Percentiles rank a stretch among this genome's conserved stretches.
Conservation (phyloP, 257 asterid genomes). For the Striga asiatica region DNA sequence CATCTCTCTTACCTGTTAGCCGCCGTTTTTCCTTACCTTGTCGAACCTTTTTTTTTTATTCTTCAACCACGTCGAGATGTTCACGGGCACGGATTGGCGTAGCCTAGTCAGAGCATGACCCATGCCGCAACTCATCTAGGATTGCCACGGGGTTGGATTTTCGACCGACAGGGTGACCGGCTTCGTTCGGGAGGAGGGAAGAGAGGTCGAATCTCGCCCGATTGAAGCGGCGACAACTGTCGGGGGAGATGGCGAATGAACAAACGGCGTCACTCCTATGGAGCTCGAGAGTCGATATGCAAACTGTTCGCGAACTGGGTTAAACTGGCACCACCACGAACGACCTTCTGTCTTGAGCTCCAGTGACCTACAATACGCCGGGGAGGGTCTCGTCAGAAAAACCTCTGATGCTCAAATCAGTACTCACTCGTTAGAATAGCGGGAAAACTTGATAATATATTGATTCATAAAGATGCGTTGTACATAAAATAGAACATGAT, state of each 20-base stretch:
- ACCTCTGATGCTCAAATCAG: no score
- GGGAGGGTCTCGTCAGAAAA: no score
- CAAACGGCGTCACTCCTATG: conserved; percentile 75
- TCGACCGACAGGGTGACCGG: conserved; percentile 39
- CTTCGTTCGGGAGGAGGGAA: conserved; percentile 46
- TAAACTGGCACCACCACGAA: no score
- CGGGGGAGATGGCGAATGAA: conserved; percentile 43
- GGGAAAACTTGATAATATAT: no score
- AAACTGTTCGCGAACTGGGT: conserved; percentile 1
- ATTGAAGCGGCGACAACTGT: conserved; percentile 18
- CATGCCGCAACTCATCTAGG: conserved; percentile 25
- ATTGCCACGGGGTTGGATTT: conserved; percentile 35
- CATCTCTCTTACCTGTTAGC: conserved; percentile 31
- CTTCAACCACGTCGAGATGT: conserved; percentile 65
- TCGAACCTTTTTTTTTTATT: conserved; percentile 20
- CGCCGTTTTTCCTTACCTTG: conserved; percentile 22
- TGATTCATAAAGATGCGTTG: no score
- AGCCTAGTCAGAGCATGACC: conserved; percentile 19
- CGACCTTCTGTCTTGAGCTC: no score
- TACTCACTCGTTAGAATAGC: no score
- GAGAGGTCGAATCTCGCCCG: conserved; percentile 45
- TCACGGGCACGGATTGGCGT: conserved; percentile 79
- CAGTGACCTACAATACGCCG: no score
- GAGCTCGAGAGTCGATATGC: conserved; percentile 38
- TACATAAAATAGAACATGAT: no score